Evolutionary conservation across 2,329 filamentous ascomycete genomes (phyloP), one percentile per base, ranked within the genome.

Genomic region (Phyllosticta citriasiana): DNA sequence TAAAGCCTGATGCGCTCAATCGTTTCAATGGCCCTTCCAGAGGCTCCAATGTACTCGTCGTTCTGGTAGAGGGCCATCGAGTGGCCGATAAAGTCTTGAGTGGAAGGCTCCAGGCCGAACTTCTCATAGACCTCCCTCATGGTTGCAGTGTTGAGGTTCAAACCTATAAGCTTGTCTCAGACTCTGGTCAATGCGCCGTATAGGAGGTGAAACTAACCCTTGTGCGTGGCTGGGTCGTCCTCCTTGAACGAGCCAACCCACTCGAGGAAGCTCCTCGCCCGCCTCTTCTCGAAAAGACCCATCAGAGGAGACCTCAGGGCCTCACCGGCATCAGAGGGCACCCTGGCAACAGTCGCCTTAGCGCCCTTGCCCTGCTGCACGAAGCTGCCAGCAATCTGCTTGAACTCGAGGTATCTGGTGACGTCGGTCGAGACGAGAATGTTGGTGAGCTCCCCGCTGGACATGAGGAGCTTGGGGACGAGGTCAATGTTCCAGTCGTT

Each of bases 401-500:
- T 80, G 73, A 81, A 81, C 67, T 80, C 79, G 65, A 80, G 75
- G 67, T 80, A 80, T 65, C 78, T 73, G 61, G 79, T 80, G 63
- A 81, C 78, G 64, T 97, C 91, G 77, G 93, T 97, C 57, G 92
- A 96, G 65, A 97, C 91, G 73, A 99, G 86, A 72, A 99, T 97
- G 79, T 97, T 97, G 75, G 93, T 97, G 73, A 99, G 82, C 80
- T 99, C 93, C 76, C 94, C 94, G 65, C 95, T 96, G 63, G 93
- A 91, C 92, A 99, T 97, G 76, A 99, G 85, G 71, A 99, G 87
- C 83, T 99, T 99, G 68, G 94, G 93, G 56, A 99, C 92, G 64
- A 99, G 84, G 74, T 99, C 95, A 77, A 99, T 95, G 82, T 97
- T 97, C 94, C 94, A 99, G 83, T 97, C 93, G 79, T 97, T 97